Evolutionary conservation across 352 stramenopile genomes (phyloP).

Genomic region (Plasmopara halstedii): DNA sequence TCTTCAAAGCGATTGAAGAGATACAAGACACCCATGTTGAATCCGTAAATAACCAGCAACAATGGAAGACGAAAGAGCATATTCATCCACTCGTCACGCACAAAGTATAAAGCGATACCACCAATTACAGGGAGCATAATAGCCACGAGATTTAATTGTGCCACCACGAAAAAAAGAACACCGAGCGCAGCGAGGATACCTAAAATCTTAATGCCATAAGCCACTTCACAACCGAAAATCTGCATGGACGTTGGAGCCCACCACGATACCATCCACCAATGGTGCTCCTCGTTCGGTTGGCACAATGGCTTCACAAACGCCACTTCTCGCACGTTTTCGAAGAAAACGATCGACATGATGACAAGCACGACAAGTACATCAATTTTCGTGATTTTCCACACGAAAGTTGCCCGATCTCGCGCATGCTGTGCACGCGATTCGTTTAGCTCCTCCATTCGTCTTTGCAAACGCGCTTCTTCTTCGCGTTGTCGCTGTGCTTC

Average conservation of each 20-base stretch:
- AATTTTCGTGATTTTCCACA: constrained; percentile 59
- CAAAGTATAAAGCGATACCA: constrained; percentile 43
- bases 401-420: constrained; percentile 31
- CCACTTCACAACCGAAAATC: constrained; percentile 57
- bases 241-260: constrained; percentile 48
- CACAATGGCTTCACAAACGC: constrained; percentile 58
- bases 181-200: constrained; percentile 35
- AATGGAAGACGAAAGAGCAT: constrained; percentile 68
- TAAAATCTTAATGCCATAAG: constrained; percentile 63
- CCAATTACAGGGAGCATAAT: constrained; percentile 42
- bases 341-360: constrained; percentile 72
- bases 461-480: constrained; percentile 30
- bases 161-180: constrained; percentile 43
- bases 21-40: constrained; percentile 57
- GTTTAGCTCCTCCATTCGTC: constrained; percentile 27
- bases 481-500: constrained; percentile 42
- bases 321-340: constrained; percentile 55
- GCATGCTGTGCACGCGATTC: constrained; percentile 27
- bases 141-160: constrained; percentile 58
- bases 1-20: constrained; percentile 36
- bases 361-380: constrained; percentile 67
- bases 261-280: constrained; percentile 49
- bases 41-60: constrained; percentile 59
- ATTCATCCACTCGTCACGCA: constrained; percentile 74
- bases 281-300: constrained; percentile 31